Base-by-base conservation (phyloP, 306 rosid genomes). In the Dryas alaskensis region DNA sequence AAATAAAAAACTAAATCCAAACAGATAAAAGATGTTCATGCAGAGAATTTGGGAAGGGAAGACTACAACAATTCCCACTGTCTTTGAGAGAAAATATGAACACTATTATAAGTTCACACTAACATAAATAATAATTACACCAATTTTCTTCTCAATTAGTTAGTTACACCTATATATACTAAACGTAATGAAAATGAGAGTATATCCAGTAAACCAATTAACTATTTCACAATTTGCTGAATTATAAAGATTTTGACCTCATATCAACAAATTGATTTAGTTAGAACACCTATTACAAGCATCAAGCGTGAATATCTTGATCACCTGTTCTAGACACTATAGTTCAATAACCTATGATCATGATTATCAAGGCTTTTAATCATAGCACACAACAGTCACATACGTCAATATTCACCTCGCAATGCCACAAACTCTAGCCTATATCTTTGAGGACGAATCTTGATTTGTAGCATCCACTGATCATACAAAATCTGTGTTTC, bases 311-410 rank as follows among this genome's bases (percentile, higher is more conserved):
- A 53, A 57, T 57, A 11, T 14, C 27, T 19, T 19, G 61, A 45
- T 69, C 52, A 52, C 74, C 52, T 17, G 58, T 0, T 14, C 46
- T 14, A 68, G 25, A 48, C 3, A 67, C 60, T 53, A 42, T 3
- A 43, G 12, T 17, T 25, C 12, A 2, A 12, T 14, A 40, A 17
- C 14, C 4, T 7, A 14, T 3, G 50, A 69, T 69, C 10, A 53
- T 1, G 19, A 12, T 7, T n/a, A 69, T 10, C 31, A 39, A 39
- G 47, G 47, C 7, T 9, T 3, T 59, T 25, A 39, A 3, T 27
- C 76, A 13, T 48, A 31, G 39, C 37, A 46, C 10, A 47, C 59
- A 72, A 60, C 48, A 58, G 16, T 46, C 67, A 47, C 17, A 67
- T 43, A 40, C 8, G 11, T 25, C 64, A 48, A 48, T 50, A 61